Evolutionary conservation across 169 alveolate genomes (phyloP), one percentile per base, ranked within the genome.

Genomic region (Cryptosporidium ubiquitum): DNA sequence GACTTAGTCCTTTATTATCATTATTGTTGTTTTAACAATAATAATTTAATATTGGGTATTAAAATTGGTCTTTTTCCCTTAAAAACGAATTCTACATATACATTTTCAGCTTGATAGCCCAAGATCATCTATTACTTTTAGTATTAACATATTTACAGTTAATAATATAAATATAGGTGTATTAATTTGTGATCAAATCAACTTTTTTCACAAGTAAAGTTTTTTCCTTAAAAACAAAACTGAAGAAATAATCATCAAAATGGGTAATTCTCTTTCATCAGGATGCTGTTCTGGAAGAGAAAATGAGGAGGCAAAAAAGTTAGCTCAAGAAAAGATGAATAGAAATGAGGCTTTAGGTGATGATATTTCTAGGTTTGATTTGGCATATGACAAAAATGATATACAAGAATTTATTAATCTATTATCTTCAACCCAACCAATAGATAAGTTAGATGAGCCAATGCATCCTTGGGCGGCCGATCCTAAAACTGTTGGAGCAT

Each of bases 381-480:
- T 92, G 71, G 97, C 97, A 35, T 95, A 92, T 68, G 96, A 95
- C 86, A 93, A 93, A 75, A 92, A 94, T 85, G 96, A 95, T 70
- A 91, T 93, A 16, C 93, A 91, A 26, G 97, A 93, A 44, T 94
- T 95, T 70, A 95, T 95, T 64, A 86, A 91, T 51, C 92, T 95
- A 29, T 93, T 94, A 75, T 69, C 93, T 20, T 94, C 96, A 26
- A 91, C 93, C 4, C 94, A 94, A 33, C 89, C 95, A 96, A 95
- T 95, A 37, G 96, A 93, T 85, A 94, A 95, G 73, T 73, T 95
- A 58, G 97, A 95, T 73, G 96, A 92, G 71, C 93, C 94, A 49
- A 89, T 97, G 94, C 99, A 97, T 84, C 97, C 98, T 7, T 97
- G 99, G 98, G 99, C 99, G 4, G 98, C 96, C 7, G 96, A 96